Conservation (phyloP, 2,329 filamentous ascomycete genomes). For the Pyrenophora tritici-repentis region DNA sequence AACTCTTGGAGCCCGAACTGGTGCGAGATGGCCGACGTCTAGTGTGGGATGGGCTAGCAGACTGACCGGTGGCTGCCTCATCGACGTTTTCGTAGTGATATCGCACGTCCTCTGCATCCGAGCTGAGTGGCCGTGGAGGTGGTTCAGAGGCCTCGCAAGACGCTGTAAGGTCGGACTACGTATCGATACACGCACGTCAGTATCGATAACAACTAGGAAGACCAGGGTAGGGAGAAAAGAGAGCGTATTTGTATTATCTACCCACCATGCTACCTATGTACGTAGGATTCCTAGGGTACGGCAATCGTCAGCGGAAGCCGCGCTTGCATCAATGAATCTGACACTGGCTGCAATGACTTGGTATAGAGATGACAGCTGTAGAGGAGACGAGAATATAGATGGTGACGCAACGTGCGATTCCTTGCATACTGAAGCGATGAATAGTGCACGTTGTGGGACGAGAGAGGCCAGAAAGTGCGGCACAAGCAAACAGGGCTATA, state of each 20-base stretch:
- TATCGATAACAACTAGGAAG: conserved; percentile 17
- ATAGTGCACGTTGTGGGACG: conserved; percentile 40
- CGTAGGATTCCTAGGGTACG: conserved; percentile 31
- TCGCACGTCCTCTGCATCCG: conserved; percentile 19
- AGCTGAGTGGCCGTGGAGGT: conserved; percentile 27
- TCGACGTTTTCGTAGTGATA: conserved; percentile 22
- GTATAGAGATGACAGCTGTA: conserved; percentile 25
- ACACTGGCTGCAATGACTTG: conserved; percentile 32
- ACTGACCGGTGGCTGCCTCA: conserved; percentile 8
- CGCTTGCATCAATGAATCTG: conserved; percentile 44
- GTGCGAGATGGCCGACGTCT: conserved; percentile 35
- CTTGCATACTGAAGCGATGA: conserved; percentile 45
- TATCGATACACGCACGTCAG: conserved; percentile 28
- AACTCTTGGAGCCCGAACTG: conserved; percentile 27
- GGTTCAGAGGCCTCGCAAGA: conserved; percentile 27
- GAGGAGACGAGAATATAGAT: conserved; percentile 27
- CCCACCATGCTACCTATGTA: conserved; percentile 48
- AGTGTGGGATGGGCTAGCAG: conserved; percentile 18
- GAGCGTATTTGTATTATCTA: conserved; percentile 33
- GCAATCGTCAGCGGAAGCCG: conserved; percentile 30
- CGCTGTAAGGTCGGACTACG: conserved; percentile 39
- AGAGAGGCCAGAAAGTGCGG: conserved; percentile 36
- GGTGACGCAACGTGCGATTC: conserved; percentile 40
- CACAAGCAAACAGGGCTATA: conserved; percentile 29
- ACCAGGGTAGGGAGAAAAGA: conserved; percentile 9